Evolutionary conservation across 164 flowering plant species (phyloP), one percentile per base, ranked within the genome.

Genomic region (Vitis labrusca): DNA sequence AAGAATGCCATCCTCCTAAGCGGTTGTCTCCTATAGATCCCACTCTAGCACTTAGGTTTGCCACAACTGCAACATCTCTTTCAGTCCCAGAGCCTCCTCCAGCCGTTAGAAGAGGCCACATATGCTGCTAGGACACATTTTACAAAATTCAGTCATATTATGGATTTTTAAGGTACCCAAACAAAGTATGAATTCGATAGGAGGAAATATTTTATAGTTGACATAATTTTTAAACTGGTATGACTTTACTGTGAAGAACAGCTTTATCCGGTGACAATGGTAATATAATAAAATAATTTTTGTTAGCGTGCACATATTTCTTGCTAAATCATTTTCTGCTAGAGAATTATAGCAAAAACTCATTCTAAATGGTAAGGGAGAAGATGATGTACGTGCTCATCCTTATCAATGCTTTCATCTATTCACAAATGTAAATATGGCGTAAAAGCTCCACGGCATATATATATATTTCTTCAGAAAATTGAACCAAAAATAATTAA

Each of bases 1-100:
- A 95, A n/a, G 98, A 87, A 76, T 93, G 97, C 99, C 98, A 95
- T 8, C 99, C 99, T 52, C 99, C 98, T 23, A 95, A 80, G 59
- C 69, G 80, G 77, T 93, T 93, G 70, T 95, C 99, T 50, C 90
- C 89, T 61, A 93, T 93, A 14, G 99, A 93, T 64, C 98, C 96
- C 60, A 95, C 99, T 66, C 98, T 86, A 57, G 99, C 99, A 82
- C 98, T 92, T 76, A 95, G 59, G 79, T 76, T 95, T 74, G 98
- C 99, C 50, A 93, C 91, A 73, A 95, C 80, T 2, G 99, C 94
- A 74, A 72, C 72, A 32, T 89, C 87, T 69, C 86, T 74, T 67
- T 76, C 85, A 65, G 92, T 83, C 23, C 83, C 91, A 60, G 75
- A 61, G 32, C 89, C 88, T 62, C 93, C 97, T 62, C 99, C 97